Percentiles rank a stretch among this genome's conserved stretches.
These are phyloP conservation scores for Eucalyptus erythrocorys DNA, from an alignment of 345 rosid species.

Conservation along the genomic window DNA sequence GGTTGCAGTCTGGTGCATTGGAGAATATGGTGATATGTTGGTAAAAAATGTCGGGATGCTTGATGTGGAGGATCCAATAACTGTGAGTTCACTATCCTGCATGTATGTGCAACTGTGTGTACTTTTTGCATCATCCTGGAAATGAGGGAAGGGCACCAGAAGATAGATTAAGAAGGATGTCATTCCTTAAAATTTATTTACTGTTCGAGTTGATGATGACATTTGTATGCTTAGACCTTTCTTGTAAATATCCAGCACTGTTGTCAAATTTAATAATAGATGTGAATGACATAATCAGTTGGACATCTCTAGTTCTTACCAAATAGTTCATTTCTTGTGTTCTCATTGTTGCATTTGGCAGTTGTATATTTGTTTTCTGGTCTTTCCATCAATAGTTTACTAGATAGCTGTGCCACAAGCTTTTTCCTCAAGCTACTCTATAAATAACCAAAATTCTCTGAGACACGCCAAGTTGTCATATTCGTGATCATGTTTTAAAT, in stretches of 20 bases:
- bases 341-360: not conserved
- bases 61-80: slow-evolving; percentile 74
- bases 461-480: not conserved
- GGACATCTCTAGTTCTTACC: not conserved
- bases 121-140: not conserved
- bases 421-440: not conserved
- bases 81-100: slow-evolving; percentile 40
- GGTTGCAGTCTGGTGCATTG: slow-evolving; percentile 97
- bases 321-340: not conserved
- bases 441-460: not conserved
- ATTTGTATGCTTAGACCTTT: not conserved
- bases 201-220: not conserved
- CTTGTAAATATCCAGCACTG: not conserved
- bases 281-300: not conserved
- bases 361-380: not conserved
- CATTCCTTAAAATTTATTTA: not conserved
- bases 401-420: not conserved
- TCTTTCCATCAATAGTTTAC: not conserved
- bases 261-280: not conserved
- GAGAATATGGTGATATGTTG: slow-evolving; percentile 97
- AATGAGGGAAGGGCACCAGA: not conserved
- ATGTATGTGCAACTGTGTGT: not conserved
- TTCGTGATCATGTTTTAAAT: not conserved
- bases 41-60: slow-evolving; percentile 86
- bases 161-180: not conserved